Percentiles rank a stretch among this genome's conserved stretches.
These are phyloP conservation scores for Dryadomyces quercus-mongolicae DNA, from an alignment of 2,329 filamentous ascomycete genomes.

Conservation along the genomic window DNA sequence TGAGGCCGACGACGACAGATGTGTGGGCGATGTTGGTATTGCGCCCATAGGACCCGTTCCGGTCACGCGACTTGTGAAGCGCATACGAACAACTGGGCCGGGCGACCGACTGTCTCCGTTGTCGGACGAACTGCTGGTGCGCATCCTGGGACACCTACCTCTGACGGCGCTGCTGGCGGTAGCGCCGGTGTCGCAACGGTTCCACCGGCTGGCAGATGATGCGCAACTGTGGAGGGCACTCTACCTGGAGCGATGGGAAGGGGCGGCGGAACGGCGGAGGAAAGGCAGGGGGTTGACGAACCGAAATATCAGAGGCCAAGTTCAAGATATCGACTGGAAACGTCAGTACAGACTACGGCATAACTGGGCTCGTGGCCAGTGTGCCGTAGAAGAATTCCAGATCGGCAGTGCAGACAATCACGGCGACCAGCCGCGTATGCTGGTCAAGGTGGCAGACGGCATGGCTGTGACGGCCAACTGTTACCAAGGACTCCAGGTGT, in stretches of 20 bases:
- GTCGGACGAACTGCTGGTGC: slow-evolving; percentile 79
- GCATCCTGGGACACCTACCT: slow-evolving; percentile 68
- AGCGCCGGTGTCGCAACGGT: slow-evolving; percentile 59
- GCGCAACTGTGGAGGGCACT: slow-evolving; percentile 83
- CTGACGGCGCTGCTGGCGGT: slow-evolving; percentile 53
- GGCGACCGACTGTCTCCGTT: slow-evolving; percentile 58
- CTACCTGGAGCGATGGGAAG: slow-evolving; percentile 75
- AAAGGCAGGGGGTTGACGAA: neutral
- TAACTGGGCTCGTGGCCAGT: slow-evolving; percentile 81
- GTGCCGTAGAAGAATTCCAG: slow-evolving; percentile 65
- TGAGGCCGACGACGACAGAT: neutral
- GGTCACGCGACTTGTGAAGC: neutral
- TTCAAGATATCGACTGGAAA: slow-evolving; percentile 61
- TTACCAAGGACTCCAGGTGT: slow-evolving; percentile 59
- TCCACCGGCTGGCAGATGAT: slow-evolving; percentile 62
- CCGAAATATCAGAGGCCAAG: neutral
- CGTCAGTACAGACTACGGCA: slow-evolving; percentile 75
- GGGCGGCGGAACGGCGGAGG: slow-evolving; percentile 27
- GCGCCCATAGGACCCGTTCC: neutral
- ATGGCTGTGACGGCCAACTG: slow-evolving; percentile 67
- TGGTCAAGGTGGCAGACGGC: slow-evolving; percentile 68
- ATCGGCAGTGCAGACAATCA: slow-evolving; percentile 18
- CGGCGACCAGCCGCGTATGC: slow-evolving; percentile 35
- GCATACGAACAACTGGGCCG: neutral
- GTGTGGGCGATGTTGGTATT: neutral